These are phyloP conservation scores for Cochlearia excelsa DNA, from an alignment of 345 rosid genomes.

Conservation along the genomic window DNA sequence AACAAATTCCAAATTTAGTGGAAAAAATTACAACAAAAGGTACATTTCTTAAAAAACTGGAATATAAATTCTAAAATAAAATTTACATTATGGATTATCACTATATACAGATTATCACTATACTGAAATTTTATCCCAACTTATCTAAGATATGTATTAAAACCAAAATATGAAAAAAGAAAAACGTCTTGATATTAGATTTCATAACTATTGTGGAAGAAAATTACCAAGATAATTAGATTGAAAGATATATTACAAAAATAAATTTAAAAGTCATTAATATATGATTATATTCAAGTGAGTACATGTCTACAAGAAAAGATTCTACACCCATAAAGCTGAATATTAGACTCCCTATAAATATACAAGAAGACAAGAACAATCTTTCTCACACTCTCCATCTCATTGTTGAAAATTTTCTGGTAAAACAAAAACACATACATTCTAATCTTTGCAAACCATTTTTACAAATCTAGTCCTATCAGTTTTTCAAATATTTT, in stretches of 20 bases:
- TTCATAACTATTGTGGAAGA: neutral
- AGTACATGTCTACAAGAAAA: neutral
- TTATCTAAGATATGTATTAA: conserved; percentile 4
- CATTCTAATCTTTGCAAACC: neutral
- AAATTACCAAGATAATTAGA: conserved; percentile 4
- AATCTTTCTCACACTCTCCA: conserved; percentile 1
- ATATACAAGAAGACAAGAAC: conserved; percentile 7
- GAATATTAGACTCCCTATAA: conserved; percentile 17
- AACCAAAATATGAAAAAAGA: neutral
- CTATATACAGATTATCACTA: neutral
- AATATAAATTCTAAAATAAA: neutral
- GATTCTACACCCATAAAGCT: neutral
- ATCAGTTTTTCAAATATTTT: conserved; percentile 33
- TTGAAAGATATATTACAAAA: neutral
- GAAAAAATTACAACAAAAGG: too few species aligned
- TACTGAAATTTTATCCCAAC: neutral
- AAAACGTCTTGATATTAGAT: neutral
- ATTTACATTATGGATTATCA: neutral
- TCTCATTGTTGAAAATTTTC: neutral
- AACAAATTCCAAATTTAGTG: too few species aligned
- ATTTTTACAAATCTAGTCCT: neutral
- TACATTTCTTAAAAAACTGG: neutral
- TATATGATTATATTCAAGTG: neutral
- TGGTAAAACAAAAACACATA: conserved; percentile 5
- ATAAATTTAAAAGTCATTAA: neutral